Percentiles rank a stretch among this genome's conserved stretches.
Evolutionary conservation across 169 alveolate species (phyloP).

Genomic region (Haemoproteus tartakovskyi): DNA sequence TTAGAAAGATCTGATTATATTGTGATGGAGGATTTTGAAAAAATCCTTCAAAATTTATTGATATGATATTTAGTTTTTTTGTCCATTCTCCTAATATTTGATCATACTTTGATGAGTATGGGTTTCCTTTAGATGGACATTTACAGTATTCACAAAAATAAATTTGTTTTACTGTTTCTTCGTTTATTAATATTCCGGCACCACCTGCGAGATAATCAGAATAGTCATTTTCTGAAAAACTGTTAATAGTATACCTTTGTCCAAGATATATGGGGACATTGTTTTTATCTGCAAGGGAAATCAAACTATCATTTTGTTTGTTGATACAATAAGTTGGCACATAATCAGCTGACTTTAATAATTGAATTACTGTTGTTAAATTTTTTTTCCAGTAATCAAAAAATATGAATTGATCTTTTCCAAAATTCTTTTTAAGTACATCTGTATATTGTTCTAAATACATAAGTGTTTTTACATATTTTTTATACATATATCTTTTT

Average conservation of each 20-base stretch:
- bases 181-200: slow-evolving; percentile 55
- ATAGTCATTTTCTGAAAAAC: neutral
- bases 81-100: slow-evolving; percentile 34
- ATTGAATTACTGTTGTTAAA: neutral
- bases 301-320: neutral
- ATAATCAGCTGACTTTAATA: slow-evolving; percentile 28
- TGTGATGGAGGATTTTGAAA: slow-evolving; percentile 18
- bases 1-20: slow-evolving; percentile 11
- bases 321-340: slow-evolving; percentile 17
- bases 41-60: slow-evolving; percentile 63
- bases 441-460: slow-evolving; percentile 12
- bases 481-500: slow-evolving; percentile 28
- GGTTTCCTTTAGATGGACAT: neutral
- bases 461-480: slow-evolving; percentile 9
- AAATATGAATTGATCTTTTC: neutral
- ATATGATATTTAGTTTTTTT: slow-evolving; percentile 5
- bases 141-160: slow-evolving; percentile 14
- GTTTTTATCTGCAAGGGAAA: neutral
- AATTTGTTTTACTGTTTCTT: slow-evolving; percentile 10
- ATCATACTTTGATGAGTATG: slow-evolving; percentile 10
- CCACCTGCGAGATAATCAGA: slow-evolving; percentile 25
- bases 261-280: slow-evolving; percentile 34
- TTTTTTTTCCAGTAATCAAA: slow-evolving; percentile 11
- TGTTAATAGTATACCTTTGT: slow-evolving; percentile 3
- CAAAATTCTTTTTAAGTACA: slow-evolving; percentile 7